Conservation (phyloP, 257 asterid genomes). For the Schizonepeta tenuifolia region DNA sequence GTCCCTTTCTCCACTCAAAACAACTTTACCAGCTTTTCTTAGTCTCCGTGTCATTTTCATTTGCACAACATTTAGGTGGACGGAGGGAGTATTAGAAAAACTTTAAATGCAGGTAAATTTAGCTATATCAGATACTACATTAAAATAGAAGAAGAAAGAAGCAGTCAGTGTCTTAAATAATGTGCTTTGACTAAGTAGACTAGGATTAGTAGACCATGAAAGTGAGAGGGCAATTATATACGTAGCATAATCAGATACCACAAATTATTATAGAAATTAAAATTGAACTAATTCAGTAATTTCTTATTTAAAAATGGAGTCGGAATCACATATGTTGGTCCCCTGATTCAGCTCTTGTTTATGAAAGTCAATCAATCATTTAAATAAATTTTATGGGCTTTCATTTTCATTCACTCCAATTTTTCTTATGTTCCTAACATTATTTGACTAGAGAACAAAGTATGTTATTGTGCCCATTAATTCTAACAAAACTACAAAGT, state of each 20-base stretch:
- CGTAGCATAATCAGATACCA: not conserved
- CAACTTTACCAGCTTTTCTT: no score
- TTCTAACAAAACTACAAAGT: not conserved
- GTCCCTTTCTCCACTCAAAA: no score
- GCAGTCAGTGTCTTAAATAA: not conserved
- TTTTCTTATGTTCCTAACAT: not conserved
- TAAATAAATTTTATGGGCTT: not conserved
- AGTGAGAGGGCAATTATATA: not conserved
- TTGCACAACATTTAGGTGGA: no score
- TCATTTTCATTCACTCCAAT: not conserved
- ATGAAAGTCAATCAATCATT: conserved; percentile 10
- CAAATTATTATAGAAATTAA: not conserved
- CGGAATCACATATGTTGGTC: not conserved
- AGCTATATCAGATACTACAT: no score
- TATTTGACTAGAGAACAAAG: not conserved
- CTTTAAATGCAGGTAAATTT: no score
- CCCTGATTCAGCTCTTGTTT: not conserved
- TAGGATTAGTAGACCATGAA: not conserved
- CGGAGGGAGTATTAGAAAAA: no score
- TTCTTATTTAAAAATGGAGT: not conserved
- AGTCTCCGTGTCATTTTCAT: no score
- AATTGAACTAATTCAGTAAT: not conserved
- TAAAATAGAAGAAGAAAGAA: not conserved
- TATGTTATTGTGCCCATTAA: not conserved
- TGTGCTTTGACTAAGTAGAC: not conserved